Evolutionary conservation across 164 flowering plant species (phyloP).

Genomic region (Nymphaea colorata): DNA sequence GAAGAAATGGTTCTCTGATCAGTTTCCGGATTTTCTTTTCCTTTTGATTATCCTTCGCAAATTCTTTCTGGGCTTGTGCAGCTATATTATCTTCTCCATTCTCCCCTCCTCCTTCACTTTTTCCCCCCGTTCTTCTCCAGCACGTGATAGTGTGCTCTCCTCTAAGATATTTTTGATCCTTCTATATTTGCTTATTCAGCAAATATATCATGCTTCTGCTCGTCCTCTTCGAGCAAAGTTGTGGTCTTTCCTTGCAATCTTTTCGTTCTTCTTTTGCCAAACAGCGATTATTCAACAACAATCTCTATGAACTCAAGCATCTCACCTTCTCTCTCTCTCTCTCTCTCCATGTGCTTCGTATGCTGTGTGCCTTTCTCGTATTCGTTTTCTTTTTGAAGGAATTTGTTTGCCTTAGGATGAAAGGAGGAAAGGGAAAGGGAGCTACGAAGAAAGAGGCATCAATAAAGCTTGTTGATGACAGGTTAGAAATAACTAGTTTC

Average conservation of each 20-base stretch:
- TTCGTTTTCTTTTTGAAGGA: background rate
- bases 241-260: too few species aligned
- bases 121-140: too few species aligned
- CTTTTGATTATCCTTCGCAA: too few species aligned
- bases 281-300: too few species aligned
- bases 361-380: background rate
- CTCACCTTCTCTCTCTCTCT: background rate
- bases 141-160: background rate
- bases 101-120: slow-evolving; percentile 2
- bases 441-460: slow-evolving; percentile 43
- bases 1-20: too few species aligned
- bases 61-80: background rate
- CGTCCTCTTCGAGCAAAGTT: too few species aligned
- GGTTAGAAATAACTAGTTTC: slow-evolving; percentile 15
- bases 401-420: slow-evolving; percentile 19
- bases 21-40: too few species aligned
- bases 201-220: too few species aligned
- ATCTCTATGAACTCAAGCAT: background rate
- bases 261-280: too few species aligned
- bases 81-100: background rate
- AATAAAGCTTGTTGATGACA: slow-evolving; percentile 69
- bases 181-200: too few species aligned
- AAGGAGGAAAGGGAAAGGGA: slow-evolving; percentile 41
- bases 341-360: background rate
- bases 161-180: too few species aligned